Evolutionary conservation across 2,329 filamentous ascomycete genomes (phyloP), one percentile per base, ranked within the genome.

Genomic region (Alternaria gaisen): DNA sequence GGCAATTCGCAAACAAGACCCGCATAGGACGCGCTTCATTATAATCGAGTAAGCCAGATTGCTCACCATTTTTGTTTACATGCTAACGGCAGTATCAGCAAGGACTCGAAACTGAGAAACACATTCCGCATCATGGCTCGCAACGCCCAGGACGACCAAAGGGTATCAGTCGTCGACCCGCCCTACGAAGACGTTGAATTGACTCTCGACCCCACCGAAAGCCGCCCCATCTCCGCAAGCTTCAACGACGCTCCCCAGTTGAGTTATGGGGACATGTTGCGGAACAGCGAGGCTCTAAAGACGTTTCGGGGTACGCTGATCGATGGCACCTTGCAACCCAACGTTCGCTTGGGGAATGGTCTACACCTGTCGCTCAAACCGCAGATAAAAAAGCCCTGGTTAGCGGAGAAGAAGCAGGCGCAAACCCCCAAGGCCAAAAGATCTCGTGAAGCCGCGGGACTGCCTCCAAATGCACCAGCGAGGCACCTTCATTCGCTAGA

Each of bases 281-380:
- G 12, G 24, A 52, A 59, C 9, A 36, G 28, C 8, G 53, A 58
- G 34, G 65, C 65, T 11, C 40, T 67, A 38, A 12, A 40, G 12
- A 63, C 55, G 2, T 72, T 71, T 34, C 65, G 69, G 10, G 69
- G 71, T 9, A 68, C 65, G n/a, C 40, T 72, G 20, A 28, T 69
- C 9, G 63, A 67, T 53, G 64, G 66, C 16, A 32, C 59, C 12
- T 46, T 73, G 38, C 69, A 72, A 32, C 66, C 66, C 6, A 71
- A 71, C n/a, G 64, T 68, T 10, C 63, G 64, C 24, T 51, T 67
- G n/a, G 56, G 58, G 9, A 69, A 69, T 42, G 63, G 64, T 9
- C 51, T 71, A 11, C 44, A 28, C 4, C 38, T 66, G 22, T 57
- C 53, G 6, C 34, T 28, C 20, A 59, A 60, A 4, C 44, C 53